Evolutionary conservation across 108 stramenopile genomes (phyloP).

Genomic region (Skeletonema grethae): DNA sequence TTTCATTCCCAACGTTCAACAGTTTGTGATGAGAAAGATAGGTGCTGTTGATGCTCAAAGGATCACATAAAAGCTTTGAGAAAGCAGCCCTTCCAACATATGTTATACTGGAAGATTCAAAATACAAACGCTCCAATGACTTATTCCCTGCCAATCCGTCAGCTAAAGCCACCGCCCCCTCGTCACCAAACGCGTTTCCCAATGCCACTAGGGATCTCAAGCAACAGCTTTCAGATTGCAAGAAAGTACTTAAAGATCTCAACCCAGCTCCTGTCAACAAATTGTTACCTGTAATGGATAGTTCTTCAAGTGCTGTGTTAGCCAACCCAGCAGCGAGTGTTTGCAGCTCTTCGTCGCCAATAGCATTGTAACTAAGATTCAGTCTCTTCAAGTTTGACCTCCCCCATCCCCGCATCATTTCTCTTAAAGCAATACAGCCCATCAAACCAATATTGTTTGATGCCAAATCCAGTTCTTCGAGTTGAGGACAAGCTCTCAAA

Average conservation of each 20-base stretch:
- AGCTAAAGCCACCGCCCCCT: not conserved
- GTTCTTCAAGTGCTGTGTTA: not conserved
- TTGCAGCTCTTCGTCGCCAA: not conserved
- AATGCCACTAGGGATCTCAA: not conserved
- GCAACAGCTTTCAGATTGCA: not conserved
- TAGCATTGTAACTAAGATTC: not conserved
- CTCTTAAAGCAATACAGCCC: not conserved
- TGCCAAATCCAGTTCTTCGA: not conserved
- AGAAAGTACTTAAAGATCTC: not conserved
- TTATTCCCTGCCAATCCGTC: not conserved
- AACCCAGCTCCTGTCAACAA: not conserved
- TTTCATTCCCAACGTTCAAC: not conserved
- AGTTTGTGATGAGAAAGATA: not conserved
- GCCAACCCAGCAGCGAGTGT: not conserved
- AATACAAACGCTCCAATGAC: not conserved
- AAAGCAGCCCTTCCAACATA: not conserved
- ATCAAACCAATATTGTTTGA: not conserved
- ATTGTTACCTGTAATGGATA: not conserved
- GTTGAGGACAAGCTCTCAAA: not conserved
- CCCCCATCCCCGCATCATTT: not conserved
- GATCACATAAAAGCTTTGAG: constrained; percentile 1
- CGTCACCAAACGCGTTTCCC: not conserved
- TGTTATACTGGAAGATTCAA: not conserved
- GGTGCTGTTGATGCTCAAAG: constrained; percentile 8
- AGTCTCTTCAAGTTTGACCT: not conserved